Percentiles rank a stretch among this genome's conserved stretches.
These are phyloP conservation scores for Glonium stellatum DNA, from an alignment of 495 filamentous ascomycete species.

Conservation along the genomic window DNA sequence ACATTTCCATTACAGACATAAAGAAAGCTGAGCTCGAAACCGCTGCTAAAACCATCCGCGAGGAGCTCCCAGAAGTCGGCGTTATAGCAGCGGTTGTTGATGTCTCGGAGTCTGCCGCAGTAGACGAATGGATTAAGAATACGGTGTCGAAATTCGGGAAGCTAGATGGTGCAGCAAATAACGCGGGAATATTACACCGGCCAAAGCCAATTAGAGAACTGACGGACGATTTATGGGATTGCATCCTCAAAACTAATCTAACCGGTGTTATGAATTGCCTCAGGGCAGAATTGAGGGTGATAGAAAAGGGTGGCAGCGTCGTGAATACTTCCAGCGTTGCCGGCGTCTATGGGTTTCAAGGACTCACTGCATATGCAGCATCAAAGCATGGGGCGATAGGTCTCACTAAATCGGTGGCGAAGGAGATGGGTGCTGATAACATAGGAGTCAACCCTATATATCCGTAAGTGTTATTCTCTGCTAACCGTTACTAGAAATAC, in stretches of 20 bases:
- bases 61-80: not conserved
- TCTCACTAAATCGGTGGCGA: conserved; percentile 51
- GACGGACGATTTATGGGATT: conserved; percentile 31
- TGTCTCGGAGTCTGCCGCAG: conserved; percentile 36
- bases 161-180: conserved; percentile 28
- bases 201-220: not conserved
- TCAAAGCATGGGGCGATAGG: conserved; percentile 50
- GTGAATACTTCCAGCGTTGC: conserved; percentile 51
- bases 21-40: conserved; percentile 6
- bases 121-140: conserved; percentile 44
- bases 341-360: conserved; percentile 44
- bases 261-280: conserved; percentile 31
- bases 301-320: conserved; percentile 32
- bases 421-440: conserved; percentile 45
- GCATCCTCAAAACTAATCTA: conserved; percentile 28
- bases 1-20: conserved; percentile 22
- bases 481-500: not conserved
- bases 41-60: not conserved
- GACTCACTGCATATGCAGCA: conserved; percentile 47
- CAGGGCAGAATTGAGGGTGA: conserved; percentile 18
- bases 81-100: conserved; percentile 38
- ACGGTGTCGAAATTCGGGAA: conserved; percentile 39
- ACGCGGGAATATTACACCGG: conserved; percentile 16
- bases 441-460: conserved; percentile 50
- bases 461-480: conserved; percentile 13